Evolutionary conservation across 108 stramenopile species (phyloP), one percentile per base, ranked within the genome.

Genomic region (Nitzschia palea): DNA sequence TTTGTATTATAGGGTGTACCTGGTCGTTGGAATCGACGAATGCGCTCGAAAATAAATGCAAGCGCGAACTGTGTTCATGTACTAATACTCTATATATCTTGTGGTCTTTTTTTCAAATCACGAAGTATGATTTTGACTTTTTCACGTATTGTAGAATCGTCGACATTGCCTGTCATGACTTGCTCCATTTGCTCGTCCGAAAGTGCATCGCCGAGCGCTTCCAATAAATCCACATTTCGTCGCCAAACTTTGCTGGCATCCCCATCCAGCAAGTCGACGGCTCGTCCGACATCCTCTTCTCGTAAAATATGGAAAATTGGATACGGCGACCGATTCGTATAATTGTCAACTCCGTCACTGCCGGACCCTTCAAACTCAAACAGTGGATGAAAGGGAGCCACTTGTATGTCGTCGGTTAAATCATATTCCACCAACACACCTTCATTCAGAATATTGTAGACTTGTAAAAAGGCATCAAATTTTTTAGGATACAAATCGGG

Each of bases 231-330:
- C 3, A 89, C 70, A 69, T 93, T 93, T 28, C 92, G 74, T 63
- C 76, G 45, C 88, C 88, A 93, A 3, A 93, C 89, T 34, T 68
- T 78, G 29, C 74, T 70, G 8, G 87, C 80, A 75, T 93, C 89
- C 4, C 92, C 92, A 15, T 81, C 65, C 55, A 93, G 47, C 27
- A 64, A 71, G 12, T 87, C 81, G 0, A 93, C 92, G 0, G 92
- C 92, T 18, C 12, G 17, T 4, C 55, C 57, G 0, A 93, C 92
- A 43, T 93, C 92, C 26, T 80, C 84, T 66, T 93, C 92, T 66
- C 89, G 64, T 44, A 93, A 51, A 32, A 93, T 73, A 65, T 93
- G 92, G 70, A 93, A 93, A 25, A 88, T 85, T 2, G 92, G 89
- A 68, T 77, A 90, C 3, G 92, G 92, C 20, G 81, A 76, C 23